phyloP scores from a whole-genome alignment of 345 rosid species.

The Euphorbia lathyris region DNA sequence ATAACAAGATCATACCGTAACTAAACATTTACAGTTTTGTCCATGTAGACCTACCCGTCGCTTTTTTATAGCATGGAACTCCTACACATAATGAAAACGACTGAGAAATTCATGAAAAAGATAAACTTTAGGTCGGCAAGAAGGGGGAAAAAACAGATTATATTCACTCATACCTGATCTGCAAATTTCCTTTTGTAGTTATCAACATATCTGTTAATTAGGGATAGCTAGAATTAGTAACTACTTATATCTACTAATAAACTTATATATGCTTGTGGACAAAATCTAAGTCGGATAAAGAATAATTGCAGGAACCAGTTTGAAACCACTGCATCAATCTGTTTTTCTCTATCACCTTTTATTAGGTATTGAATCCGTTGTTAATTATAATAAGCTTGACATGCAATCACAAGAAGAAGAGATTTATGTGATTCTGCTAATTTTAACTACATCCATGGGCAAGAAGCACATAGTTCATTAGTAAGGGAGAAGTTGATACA shows the following conservation, averaged over 20 bases:
- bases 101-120: slow-evolving; percentile 7
- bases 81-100: slow-evolving; percentile 37
- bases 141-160: slow-evolving; percentile 1
- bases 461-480: background rate
- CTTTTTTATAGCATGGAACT: slow-evolving; percentile 74
- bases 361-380: too few relatives aligned
- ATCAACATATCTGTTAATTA: slow-evolving; percentile 62
- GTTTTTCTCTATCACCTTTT: background rate
- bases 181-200: slow-evolving; percentile 82
- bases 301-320: background rate
- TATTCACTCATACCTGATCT: slow-evolving; percentile 58
- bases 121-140: background rate
- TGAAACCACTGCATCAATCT: background rate
- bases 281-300: background rate
- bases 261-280: background rate
- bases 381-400: too few relatives aligned
- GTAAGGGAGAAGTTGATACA: too few relatives aligned
- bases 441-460: too few relatives aligned
- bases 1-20: slow-evolving; percentile 44
- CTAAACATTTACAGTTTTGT: slow-evolving; percentile 57
- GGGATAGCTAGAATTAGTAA: slow-evolving; percentile 30
- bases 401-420: too few relatives aligned
- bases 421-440: too few relatives aligned
- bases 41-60: slow-evolving; percentile 44
- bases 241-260: background rate